Conservation (phyloP, 2,329 filamentous ascomycete genomes). For the Colletotrichum sublineola region DNA sequence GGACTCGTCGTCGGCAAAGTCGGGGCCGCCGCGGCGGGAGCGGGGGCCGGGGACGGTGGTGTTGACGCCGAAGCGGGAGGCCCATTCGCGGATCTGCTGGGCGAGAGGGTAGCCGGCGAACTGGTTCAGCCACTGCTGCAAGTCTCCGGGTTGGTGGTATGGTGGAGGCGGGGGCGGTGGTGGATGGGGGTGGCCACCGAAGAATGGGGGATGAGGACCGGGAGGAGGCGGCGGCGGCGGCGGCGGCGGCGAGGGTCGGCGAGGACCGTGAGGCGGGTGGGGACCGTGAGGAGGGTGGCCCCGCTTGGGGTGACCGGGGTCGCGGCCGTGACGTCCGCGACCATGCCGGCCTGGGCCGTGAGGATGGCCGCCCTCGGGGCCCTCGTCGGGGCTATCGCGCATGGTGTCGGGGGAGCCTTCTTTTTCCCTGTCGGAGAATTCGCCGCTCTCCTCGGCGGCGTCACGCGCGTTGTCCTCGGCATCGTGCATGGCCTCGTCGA, state of each 20-base stretch:
- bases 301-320: conserved; percentile 28
- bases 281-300: conserved; percentile 30
- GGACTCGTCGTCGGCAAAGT: conserved; percentile 47
- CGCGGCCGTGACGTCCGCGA: conserved; percentile 42
- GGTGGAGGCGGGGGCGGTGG: conserved; percentile 43
- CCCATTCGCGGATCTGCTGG: conserved; percentile 56
- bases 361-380: conserved; percentile 50
- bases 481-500: conserved; percentile 33
- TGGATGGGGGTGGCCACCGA: conserved; percentile 43
- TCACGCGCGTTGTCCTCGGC: conserved; percentile 45
- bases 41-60: conserved; percentile 18
- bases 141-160: conserved; percentile 43
- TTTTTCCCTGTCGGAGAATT: conserved; percentile 49
- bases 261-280: conserved; percentile 12
- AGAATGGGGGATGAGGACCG: conserved; percentile 46
- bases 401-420: conserved; percentile 53
- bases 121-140: conserved; percentile 52
- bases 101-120: conserved; percentile 59
- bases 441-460: conserved; percentile 46
- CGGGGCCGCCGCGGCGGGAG: conserved; percentile 36
- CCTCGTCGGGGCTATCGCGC: conserved; percentile 50
- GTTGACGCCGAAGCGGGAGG: conserved; percentile 40
- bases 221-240: conserved; percentile 34
- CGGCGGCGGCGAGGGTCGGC: background rate
- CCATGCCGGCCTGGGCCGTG: conserved; percentile 44